Evolutionary conservation across 768 basidiomycete genomes (phyloP).

Genomic region (Clathrus columnatus): DNA sequence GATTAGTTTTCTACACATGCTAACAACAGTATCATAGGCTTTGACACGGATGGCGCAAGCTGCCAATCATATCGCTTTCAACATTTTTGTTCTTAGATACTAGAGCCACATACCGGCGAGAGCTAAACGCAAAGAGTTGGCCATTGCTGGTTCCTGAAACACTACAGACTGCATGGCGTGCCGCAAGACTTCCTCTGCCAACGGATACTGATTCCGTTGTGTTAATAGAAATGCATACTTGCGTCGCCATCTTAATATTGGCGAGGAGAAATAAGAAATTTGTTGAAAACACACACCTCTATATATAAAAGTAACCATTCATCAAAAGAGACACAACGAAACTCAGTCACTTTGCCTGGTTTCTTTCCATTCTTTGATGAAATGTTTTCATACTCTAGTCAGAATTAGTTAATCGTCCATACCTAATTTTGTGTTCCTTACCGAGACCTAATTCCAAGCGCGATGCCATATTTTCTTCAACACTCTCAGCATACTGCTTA

Average conservation of each 20-base stretch:
- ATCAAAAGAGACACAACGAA: slow-evolving; percentile 74
- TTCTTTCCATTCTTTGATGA: slow-evolving; percentile 36
- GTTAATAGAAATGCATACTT: slow-evolving; percentile 74
- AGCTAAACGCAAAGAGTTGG: slow-evolving; percentile 67
- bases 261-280: background rate
- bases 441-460: slow-evolving; percentile 71
- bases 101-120: slow-evolving; percentile 67
- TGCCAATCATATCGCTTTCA: slow-evolving; percentile 29
- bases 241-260: slow-evolving; percentile 11
- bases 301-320: slow-evolving; percentile 82
- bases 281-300: slow-evolving; percentile 46
- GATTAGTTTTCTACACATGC: slow-evolving; percentile 70
- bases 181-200: slow-evolving; percentile 66
- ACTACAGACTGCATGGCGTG: slow-evolving; percentile 71
- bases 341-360: slow-evolving; percentile 48
- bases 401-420: background rate
- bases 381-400: slow-evolving; percentile 48
- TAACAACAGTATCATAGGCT: slow-evolving; percentile 50
- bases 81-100: too few species aligned
- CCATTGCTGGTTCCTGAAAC: slow-evolving; percentile 50
- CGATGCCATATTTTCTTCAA: slow-evolving; percentile 65
- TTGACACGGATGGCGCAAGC: slow-evolving; percentile 64
- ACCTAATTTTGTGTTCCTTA: slow-evolving; percentile 20
- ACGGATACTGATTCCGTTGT: slow-evolving; percentile 48
- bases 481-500: slow-evolving; percentile 37